phyloP scores from a whole-genome alignment of 441 rosid species.

The Metrosideros polymorpha region DNA sequence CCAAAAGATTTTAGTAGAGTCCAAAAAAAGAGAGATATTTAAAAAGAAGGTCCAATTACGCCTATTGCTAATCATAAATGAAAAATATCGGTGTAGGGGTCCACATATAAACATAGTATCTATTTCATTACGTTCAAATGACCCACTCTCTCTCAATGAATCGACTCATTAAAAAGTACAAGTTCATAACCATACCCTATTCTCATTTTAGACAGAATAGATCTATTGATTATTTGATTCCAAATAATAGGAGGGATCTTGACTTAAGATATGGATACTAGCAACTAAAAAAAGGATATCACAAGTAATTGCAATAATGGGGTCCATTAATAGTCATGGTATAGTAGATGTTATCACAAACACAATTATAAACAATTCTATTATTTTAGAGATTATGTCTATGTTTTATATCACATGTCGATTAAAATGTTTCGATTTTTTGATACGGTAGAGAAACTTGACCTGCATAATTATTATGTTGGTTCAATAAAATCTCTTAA shows the following conservation, averaged over 20 bases:
- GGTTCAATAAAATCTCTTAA: neutral
- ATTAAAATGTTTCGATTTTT: neutral
- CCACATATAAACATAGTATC: too few relatives aligned
- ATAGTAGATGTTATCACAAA: neutral
- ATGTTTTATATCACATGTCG: neutral
- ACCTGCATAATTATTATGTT: neutral
- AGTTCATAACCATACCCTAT: too few relatives aligned
- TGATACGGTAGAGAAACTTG: neutral
- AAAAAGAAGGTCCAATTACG: too few relatives aligned
- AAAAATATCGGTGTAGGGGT: too few relatives aligned
- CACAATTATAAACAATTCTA: neutral
- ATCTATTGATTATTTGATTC: neutral
- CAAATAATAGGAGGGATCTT: neutral
- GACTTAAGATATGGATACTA: neutral
- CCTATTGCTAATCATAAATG: too few relatives aligned
- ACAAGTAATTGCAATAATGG: neutral
- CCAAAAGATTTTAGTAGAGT: too few relatives aligned
- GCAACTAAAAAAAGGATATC: neutral
- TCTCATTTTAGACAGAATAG: accelerated
- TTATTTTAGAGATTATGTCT: neutral
- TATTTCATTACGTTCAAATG: too few relatives aligned
- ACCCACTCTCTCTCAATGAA: too few relatives aligned
- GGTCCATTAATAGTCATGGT: neutral
- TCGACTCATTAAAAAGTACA: too few relatives aligned
- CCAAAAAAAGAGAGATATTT: too few relatives aligned